Base-by-base conservation (phyloP, 495 filamentous ascomycete species). In the Patellaria atrata region DNA sequence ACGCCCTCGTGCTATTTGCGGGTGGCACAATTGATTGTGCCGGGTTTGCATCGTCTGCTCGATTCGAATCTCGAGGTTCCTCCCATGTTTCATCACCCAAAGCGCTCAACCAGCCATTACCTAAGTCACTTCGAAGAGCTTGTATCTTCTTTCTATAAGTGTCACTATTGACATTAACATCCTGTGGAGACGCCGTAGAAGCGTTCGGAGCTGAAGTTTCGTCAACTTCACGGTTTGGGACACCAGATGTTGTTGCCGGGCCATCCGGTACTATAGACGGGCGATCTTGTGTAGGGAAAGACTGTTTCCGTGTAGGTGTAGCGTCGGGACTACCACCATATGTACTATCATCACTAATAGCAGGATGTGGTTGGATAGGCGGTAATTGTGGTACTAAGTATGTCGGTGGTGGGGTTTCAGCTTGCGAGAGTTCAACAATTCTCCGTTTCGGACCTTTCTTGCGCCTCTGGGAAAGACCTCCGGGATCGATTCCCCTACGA, bases 91-190 rank as follows among this genome's bases (percentile, higher is more conserved):
- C 78, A 43, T 93, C 89, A 37, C 75, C 76, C 28, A 96, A 65
- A 4, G 83, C 79, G 40, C 73, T 83, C 20, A 94, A 66, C 70
- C 91, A 97, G 30, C 73, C 75, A 41, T 71, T 78, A 22, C 83
- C 81, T 32, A 91, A 73, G 40, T 93, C 82, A 44, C 75, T 76
- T 26, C 80, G 77, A 12, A 94, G 58, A 9, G 78, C 78, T 54
- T 89, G 83, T 30, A 96, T 71, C 46, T 85, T 85, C 53, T 77
- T 78, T 24, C 73, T 71, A 54, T 87, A 94, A 4, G 82, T 61
- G 47, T 92, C 82, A 30, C 77, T 75, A 33, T 73, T 73, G 27
- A 75, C 58, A 32, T 71, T 70, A 69, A 79, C 80, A 35, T 80
- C 65, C 27, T 65, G 35, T 65, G 60, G 19, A 52, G 55, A 26